Evolutionary conservation across 192 early-diverging fungal genomes (phyloP), one percentile per base, ranked within the genome.

Genomic region (Geosiphon pyriformis): DNA sequence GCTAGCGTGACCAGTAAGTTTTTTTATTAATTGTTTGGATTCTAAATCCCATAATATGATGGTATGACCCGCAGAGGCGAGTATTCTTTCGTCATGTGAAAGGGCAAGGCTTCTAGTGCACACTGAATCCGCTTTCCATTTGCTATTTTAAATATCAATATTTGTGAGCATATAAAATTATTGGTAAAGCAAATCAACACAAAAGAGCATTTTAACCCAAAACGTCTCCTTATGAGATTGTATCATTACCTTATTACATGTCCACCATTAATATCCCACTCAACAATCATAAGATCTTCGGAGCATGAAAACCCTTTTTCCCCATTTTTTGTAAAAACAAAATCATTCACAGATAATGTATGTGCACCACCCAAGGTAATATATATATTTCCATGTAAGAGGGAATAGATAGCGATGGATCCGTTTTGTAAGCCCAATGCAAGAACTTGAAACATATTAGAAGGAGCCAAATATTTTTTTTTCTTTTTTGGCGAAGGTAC

Each of bases 21-120:
- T 79, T 74, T 81, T 82, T 61, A 79, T 69, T 0, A 76, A 18
- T 47, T 75, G 70, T 26, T 72, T 70, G 15, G 75, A 67, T 63
- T 60, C 61, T 30, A 80, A 31, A 71, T 82, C 79, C 81, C 79
- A 85, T 18, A 85, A 57, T 34, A 74, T 78, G 69, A 85, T 82
- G 8, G 70, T 80, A 53, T 82, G 79, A 62, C 83, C 81, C 26
- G 80, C 81, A 20, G 81, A 74, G 52, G 73, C 65, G 22, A 85
- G 59, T 53, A 76, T 85, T 17, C 54, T 75, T 64, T 82, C 81
- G 31, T 76, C 73, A 53, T 85, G 77, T 50, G 72, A 79, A 12
- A 85, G 62, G 22, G 72, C 68, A 25, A 85, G 58, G 58, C 73
- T 79, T 31, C 74, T 78, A 25, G 79, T 71, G 15, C 70, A 68